Evolutionary conservation across 768 basidiomycete species (phyloP).

Genomic region (Lentinula sp.): DNA sequence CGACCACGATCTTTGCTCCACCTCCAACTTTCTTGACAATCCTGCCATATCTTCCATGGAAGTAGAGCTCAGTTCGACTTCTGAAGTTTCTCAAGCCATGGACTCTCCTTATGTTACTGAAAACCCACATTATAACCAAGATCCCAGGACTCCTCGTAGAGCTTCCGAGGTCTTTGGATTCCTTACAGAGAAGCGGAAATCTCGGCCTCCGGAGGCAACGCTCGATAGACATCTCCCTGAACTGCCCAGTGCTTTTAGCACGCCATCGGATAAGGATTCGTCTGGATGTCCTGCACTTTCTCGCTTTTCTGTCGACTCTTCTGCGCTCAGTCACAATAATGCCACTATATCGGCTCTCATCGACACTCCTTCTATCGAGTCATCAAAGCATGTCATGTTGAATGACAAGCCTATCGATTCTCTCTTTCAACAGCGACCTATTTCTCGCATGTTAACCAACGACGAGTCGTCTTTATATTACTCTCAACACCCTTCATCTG

Average conservation of each 20-base stretch:
- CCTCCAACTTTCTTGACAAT: conserved; percentile 28
- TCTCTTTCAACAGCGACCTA: not conserved
- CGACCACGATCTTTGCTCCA: conserved; percentile 41
- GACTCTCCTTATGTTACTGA: conserved; percentile 17
- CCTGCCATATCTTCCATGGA: conserved; percentile 68
- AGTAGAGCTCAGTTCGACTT: conserved; percentile 58
- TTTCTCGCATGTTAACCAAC: not conserved
- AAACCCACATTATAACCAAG: conserved; percentile 6
- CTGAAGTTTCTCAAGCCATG: conserved; percentile 29
- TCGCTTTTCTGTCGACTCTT: conserved; percentile 13
- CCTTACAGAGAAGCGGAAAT: conserved; percentile 43
- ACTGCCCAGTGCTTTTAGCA: conserved; percentile 32
- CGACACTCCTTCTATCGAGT: conserved; percentile 7
- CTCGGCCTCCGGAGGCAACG: conserved; percentile 19
- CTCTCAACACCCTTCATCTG: not conserved
- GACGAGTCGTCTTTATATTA: not conserved
- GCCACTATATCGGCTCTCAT: conserved; percentile 8
- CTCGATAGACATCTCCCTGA: conserved; percentile 34
- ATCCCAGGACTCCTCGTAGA: conserved; percentile 51
- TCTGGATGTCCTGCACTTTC: conserved; percentile 8
- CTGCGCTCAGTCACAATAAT: conserved; percentile 8
- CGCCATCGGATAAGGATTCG: conserved; percentile 28
- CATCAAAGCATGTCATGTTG: conserved; percentile 20
- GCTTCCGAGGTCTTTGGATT: conserved; percentile 77
- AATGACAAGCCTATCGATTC: conserved; percentile 16